Evolutionary conservation across 176 grass and related monocot species (phyloP).

Genomic region (Hsuehochloa calcarea): DNA sequence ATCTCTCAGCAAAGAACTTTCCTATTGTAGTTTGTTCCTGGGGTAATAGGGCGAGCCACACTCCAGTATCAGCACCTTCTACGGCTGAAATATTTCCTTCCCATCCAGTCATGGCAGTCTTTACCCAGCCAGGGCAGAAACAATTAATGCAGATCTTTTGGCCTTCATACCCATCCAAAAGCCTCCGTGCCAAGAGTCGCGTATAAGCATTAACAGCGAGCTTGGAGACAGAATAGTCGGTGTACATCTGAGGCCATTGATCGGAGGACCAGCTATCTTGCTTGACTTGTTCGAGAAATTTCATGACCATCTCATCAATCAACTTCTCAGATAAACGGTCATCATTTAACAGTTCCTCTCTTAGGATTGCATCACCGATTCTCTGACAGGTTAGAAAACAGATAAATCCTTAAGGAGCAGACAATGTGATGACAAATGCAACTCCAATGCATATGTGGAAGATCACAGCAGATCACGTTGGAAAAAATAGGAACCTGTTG

Average conservation of each 20-base stretch:
- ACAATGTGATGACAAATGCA: not conserved
- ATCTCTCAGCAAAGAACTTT: constrained; percentile 87
- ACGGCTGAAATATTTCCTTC: constrained; percentile 81
- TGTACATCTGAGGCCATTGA: constrained; percentile 84
- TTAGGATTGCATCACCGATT: constrained; percentile 52
- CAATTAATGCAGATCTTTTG: constrained; percentile 84
- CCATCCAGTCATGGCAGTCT: constrained; percentile 91
- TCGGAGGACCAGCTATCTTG: constrained; percentile 52
- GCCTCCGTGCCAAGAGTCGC: constrained; percentile 45
- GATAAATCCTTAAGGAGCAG: not conserved
- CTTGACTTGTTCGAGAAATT: constrained; percentile 73
- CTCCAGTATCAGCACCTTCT: constrained; percentile 80
- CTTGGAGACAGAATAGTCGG: constrained; percentile 83
- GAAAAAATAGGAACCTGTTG: not conserved
- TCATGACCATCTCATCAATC: constrained; percentile 62
- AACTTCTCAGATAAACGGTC: constrained; percentile 67
- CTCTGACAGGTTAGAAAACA: constrained; percentile 46
- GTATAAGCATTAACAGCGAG: constrained; percentile 87
- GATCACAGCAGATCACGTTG: not conserved
- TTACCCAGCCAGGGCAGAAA: constrained; percentile 96
- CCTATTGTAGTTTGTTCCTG: constrained; percentile 43
- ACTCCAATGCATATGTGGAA: not conserved
- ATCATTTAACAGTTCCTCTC: constrained; percentile 58
- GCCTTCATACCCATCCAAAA: constrained; percentile 41
- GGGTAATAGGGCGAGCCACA: constrained; percentile 60